These are phyloP conservation scores for Aspergillus brasiliensis DNA, from an alignment of 2,329 filamentous ascomycete genomes.

Conservation along the genomic window DNA sequence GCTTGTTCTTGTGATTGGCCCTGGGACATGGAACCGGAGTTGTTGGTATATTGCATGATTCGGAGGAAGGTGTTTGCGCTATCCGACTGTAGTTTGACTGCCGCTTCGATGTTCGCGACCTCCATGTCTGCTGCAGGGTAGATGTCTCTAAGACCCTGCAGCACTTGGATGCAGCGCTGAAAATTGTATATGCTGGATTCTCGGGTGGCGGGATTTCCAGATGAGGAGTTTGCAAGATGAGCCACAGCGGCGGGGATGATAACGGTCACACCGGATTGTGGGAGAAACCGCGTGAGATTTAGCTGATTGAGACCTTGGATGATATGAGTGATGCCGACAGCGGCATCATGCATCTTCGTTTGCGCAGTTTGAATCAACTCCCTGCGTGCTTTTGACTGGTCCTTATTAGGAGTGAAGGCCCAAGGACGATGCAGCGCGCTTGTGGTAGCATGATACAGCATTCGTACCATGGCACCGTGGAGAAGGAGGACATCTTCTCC, in stretches of 20 bases:
- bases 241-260: constrained; percentile 86
- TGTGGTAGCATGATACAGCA: constrained; percentile 88
- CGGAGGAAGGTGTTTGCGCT: constrained; percentile 32
- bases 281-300: constrained; percentile 72
- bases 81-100: constrained; percentile 34
- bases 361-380: constrained; percentile 72
- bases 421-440: constrained; percentile 85
- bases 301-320: constrained; percentile 70
- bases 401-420: constrained; percentile 63
- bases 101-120: constrained; percentile 37
- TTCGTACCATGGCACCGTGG: constrained; percentile 80
- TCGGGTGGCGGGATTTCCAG: constrained; percentile 68
- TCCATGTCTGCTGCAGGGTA: constrained; percentile 85
- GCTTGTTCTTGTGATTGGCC: constrained; percentile 1
- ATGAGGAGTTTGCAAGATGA: constrained; percentile 83
- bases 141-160: constrained; percentile 78
- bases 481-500: constrained; percentile 57
- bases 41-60: constrained; percentile 35
- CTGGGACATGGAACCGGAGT: constrained; percentile 10
- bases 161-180: constrained; percentile 80
- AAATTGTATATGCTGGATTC: constrained; percentile 74
- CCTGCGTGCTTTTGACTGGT: constrained; percentile 49
- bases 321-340: constrained; percentile 77
- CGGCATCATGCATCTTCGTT: constrained; percentile 76
- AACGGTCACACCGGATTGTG: constrained; percentile 82